Evolutionary conservation across 345 rosid genomes (phyloP).

Genomic region (Psidium guajava): DNA sequence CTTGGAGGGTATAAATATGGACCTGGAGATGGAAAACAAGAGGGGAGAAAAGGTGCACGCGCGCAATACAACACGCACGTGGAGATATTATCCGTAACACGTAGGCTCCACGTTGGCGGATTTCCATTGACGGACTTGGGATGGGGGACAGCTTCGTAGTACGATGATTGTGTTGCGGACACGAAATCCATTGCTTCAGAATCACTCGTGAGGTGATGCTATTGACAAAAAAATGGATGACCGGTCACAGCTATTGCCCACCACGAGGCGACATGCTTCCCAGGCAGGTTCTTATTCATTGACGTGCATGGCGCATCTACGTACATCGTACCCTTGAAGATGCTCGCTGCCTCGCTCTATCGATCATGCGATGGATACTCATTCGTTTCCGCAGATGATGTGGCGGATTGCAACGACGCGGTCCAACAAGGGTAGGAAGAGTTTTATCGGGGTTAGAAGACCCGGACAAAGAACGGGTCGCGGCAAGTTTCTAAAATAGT

Average conservation of each 20-base stretch:
- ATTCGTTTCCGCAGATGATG: neutral
- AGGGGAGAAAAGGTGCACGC: neutral
- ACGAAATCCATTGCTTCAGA: neutral
- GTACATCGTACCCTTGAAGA: neutral
- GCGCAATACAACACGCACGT: neutral
- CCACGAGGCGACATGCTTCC: neutral
- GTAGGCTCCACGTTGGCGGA: constrained; percentile 5
- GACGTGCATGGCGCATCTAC: neutral
- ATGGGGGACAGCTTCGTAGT: neutral
- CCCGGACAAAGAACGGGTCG: too few relatives aligned
- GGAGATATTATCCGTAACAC: neutral
- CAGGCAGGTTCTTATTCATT: neutral
- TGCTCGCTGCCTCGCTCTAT: neutral
- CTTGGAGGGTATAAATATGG: neutral
- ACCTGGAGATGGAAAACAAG: neutral
- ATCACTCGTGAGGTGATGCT: neutral
- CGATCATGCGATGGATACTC: neutral
- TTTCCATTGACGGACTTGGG: neutral
- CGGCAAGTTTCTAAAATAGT: too few relatives aligned
- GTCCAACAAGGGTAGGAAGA: too few relatives aligned
- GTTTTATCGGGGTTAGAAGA: too few relatives aligned
- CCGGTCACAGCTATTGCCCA: neutral
- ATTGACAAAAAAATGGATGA: neutral
- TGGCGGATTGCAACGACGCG: neutral
- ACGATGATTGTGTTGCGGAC: neutral